Evolutionary conservation across 306 rosid species (phyloP).

Genomic region (Corylus avellana): DNA sequence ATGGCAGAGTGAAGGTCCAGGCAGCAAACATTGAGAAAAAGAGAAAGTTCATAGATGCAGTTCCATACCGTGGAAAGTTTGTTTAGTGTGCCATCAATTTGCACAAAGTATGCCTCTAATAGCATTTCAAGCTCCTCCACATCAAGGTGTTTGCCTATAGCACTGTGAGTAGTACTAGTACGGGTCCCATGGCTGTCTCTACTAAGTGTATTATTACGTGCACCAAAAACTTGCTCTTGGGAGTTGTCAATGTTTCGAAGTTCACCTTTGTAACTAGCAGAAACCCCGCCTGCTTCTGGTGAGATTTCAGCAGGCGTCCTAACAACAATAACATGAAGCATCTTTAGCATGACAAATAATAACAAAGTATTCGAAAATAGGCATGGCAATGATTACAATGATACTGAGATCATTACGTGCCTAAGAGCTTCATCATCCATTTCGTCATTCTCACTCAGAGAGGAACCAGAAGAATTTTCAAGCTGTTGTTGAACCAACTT

Average conservation of each 20-base stretch:
- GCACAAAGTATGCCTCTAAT: slow-evolving; percentile 95
- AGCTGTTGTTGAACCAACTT: slow-evolving; percentile 63
- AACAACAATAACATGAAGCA: slow-evolving; percentile 7
- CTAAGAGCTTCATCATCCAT: slow-evolving; percentile 49
- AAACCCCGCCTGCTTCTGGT: slow-evolving; percentile 43
- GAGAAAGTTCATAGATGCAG: not conserved
- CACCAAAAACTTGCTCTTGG: slow-evolving; percentile 39
- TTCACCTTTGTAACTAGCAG: slow-evolving; percentile 39
- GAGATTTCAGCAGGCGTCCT: slow-evolving; percentile 65
- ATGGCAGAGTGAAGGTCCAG: not conserved
- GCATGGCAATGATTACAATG: slow-evolving; percentile 3
- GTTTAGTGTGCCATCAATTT: slow-evolving; percentile 87
- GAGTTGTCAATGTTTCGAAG: slow-evolving; percentile 37
- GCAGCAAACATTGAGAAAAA: not conserved
- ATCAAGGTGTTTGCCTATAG: slow-evolving; percentile 66
- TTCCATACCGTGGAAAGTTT: slow-evolving; percentile 62
- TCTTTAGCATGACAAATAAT: not conserved
- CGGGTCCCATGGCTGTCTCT: slow-evolving; percentile 74
- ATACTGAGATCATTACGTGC: slow-evolving; percentile 34
- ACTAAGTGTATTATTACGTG: slow-evolving; percentile 29
- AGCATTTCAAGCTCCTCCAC: slow-evolving; percentile 99
- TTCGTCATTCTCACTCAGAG: slow-evolving; percentile 43
- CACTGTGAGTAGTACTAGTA: slow-evolving; percentile 64
- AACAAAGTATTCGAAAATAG: not conserved
- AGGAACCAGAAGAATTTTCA: slow-evolving; percentile 63